Evolutionary conservation across 306 rosid genomes (phyloP).

Genomic region (Trifolium fragiferum): DNA sequence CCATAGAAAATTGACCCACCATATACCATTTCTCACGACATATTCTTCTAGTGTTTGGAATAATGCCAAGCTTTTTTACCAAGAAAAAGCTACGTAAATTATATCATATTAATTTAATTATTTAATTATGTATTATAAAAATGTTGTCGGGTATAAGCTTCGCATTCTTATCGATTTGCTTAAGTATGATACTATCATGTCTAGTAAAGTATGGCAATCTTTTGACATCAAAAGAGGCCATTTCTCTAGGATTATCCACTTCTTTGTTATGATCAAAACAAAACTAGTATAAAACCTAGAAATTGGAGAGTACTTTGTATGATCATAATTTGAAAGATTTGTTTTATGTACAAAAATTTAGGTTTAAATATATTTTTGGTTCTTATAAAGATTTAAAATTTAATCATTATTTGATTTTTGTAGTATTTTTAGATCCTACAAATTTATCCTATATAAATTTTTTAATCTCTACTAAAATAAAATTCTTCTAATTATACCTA

Average conservation of each 20-base stretch:
- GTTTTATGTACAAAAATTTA: too few relatives aligned
- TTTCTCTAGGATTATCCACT: not conserved
- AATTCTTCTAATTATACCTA: too few relatives aligned
- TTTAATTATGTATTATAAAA: not conserved
- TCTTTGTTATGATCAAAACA: not conserved
- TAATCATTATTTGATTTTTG: too few relatives aligned
- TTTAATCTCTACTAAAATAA: too few relatives aligned
- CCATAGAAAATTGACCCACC: constrained; percentile 10
- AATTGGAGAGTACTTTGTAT: too few relatives aligned
- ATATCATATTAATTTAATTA: not conserved
- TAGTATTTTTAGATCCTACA: too few relatives aligned
- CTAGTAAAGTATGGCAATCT: constrained; percentile 47
- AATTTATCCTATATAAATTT: too few relatives aligned
- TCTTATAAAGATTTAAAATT: too few relatives aligned
- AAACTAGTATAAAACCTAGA: too few relatives aligned
- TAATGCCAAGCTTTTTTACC: not conserved
- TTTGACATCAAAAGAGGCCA: constrained; percentile 23
- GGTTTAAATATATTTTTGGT: too few relatives aligned
- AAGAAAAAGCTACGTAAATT: constrained; percentile 13
- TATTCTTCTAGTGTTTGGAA: constrained; percentile 6
- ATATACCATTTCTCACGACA: not conserved
- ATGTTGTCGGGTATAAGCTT: constrained; percentile 39
- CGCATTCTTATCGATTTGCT: constrained; percentile 34
- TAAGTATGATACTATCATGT: constrained; percentile 25
- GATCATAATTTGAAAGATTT: too few relatives aligned